phyloP scores from a whole-genome alignment of 169 alveolate species.

The Plasmodium yoelii region DNA sequence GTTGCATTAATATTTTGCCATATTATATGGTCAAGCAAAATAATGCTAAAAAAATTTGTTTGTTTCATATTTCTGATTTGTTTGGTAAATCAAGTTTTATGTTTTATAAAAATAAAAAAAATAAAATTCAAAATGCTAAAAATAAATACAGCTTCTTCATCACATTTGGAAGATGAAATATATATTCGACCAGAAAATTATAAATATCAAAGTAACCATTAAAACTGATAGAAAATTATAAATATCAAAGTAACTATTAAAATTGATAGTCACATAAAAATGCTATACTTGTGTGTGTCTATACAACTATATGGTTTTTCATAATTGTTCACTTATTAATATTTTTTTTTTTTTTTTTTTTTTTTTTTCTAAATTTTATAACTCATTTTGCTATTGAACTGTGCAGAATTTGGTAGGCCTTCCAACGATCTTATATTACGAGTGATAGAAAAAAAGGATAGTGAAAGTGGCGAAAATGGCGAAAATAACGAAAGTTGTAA shows the following conservation, averaged over 20 bases:
- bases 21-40: background rate
- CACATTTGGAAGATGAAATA: conserved; percentile 12
- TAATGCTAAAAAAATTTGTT: background rate
- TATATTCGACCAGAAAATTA: conserved; percentile 29
- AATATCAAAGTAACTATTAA: conserved; percentile 20
- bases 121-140: background rate
- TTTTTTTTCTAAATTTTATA: background rate
- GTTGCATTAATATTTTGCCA: background rate
- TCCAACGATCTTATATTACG: conserved; percentile 28
- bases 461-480: conserved; percentile 2
- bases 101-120: conserved; percentile 11
- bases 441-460: conserved; percentile 53
- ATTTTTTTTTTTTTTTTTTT: background rate
- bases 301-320: too few relatives aligned
- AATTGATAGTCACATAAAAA: background rate
- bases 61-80: background rate
- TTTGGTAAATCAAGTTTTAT: background rate
- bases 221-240: conserved; percentile 3
- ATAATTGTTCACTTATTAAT: background rate
- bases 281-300: too few relatives aligned
- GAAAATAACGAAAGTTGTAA: conserved; percentile 50
- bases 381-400: background rate
- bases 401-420: conserved; percentile 43
- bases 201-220: conserved; percentile 20
- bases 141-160: background rate